Base-by-base conservation (phyloP, 2,329 filamentous ascomycete species). In the Scedosporium dehoogii region DNA sequence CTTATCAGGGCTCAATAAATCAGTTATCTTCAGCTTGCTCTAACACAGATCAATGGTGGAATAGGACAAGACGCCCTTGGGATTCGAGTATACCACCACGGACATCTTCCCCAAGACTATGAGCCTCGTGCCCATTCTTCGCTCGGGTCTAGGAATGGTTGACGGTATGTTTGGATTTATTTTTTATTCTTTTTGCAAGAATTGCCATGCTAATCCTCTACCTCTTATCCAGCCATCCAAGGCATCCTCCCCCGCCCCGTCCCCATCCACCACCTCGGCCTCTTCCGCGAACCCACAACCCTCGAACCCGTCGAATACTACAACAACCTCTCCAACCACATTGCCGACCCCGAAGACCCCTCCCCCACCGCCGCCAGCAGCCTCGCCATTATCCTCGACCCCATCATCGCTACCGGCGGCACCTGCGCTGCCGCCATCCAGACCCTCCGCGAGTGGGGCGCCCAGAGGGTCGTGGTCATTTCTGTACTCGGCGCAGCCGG, bases 301-400 rank as follows among this genome's bases (percentile, higher is more conserved):
- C 86, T 97, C 63, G 86, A 91, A 70, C 91, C 92, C 3, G 92
- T 97, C 63, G 92, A 96, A 76, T 96, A 97, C 83, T 97, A 97
- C 83, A 97, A 97, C 81, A 96, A 96, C 75, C 86, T 97, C 21
- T 92, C 92, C 42, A 88, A 90, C 75, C 88, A 91, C 76, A 72
- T 79, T 46, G 70, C 79, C 68, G 62, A 72, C 59, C 67, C 72
- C 46, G 70, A 70, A 56, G 77, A 76, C 65, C 57, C 57, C 29
- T 72, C 75, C 41, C 71, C 59, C 59, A 69, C 76, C 53, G 64
- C 67, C 44, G 68, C 72, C 53, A 76, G 76, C 55, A 79, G 73
- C 64, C 80, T 96, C 12, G 92, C 92, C 64, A 89, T 97, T 71
- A 79, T 97, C 62, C 84, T 96, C 58, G 93, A 97, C 72, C 94